Conservation (phyloP, 2,329 filamentous ascomycete genomes). For the Colletotrichum tamarilloi region DNA sequence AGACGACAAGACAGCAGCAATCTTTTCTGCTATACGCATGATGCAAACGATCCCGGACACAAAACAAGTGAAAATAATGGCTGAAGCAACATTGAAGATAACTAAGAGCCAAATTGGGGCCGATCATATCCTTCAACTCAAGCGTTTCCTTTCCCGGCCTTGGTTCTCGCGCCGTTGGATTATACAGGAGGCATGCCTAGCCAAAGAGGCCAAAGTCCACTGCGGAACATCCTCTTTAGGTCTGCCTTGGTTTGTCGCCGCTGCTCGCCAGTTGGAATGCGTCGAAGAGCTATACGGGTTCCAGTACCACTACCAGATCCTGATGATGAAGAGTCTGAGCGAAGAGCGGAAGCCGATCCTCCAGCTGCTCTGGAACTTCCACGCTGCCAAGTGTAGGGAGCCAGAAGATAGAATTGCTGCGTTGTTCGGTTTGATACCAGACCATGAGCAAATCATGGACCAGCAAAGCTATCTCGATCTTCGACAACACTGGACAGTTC, state of each 20-base stretch:
- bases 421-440: not conserved
- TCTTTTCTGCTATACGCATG: not conserved
- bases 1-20: not conserved
- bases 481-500: not conserved
- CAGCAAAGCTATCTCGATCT: not conserved
- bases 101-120: not conserved
- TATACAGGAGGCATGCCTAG: not conserved
- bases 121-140: not conserved
- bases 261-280: not conserved
- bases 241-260: not conserved
- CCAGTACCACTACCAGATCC: not conserved
- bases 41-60: not conserved
- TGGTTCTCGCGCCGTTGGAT: not conserved
- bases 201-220: not conserved
- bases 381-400: not conserved
- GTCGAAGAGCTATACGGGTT: not conserved
- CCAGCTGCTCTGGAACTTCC: not conserved
- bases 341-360: not conserved
- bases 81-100: not conserved
- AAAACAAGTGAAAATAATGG: not conserved
- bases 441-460: not conserved
- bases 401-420: not conserved
- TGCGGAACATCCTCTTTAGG: not conserved
- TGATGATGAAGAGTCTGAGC: not conserved
- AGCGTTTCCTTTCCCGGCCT: not conserved